phyloP scores from a whole-genome alignment of 345 rosid genomes.

The Crucihimalaya himalaica region DNA sequence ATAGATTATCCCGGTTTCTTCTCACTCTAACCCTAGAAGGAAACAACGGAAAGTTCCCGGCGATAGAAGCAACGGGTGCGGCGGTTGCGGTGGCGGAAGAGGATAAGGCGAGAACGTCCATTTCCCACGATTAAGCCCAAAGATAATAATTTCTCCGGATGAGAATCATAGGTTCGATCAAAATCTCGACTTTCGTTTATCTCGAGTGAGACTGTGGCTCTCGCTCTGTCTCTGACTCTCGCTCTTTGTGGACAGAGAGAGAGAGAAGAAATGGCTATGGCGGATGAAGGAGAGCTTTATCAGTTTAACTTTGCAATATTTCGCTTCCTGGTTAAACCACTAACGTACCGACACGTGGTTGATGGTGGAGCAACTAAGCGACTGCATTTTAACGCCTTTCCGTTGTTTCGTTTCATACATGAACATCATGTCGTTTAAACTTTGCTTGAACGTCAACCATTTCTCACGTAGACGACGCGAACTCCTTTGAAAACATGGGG shows the following conservation, averaged over 20 bases:
- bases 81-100: conserved; percentile 44
- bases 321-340: conserved; percentile 23
- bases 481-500: no score
- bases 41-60: conserved; percentile 28
- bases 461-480: no score
- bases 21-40: conserved; percentile 32
- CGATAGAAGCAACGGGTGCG: conserved; percentile 26
- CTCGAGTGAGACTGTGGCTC: not conserved
- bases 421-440: conserved; percentile 14
- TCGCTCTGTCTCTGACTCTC: conserved; percentile 1
- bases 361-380: conserved; percentile 11
- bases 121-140: conserved; percentile 34
- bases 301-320: conserved; percentile 38
- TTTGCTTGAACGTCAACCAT: no score
- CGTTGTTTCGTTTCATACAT: not conserved
- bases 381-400: not conserved
- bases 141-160: not conserved
- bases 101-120: conserved; percentile 61
- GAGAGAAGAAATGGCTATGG: conserved; percentile 35
- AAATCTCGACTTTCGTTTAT: conserved; percentile 16
- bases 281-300: conserved; percentile 28
- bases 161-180: conserved; percentile 36
- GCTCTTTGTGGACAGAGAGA: conserved; percentile 14
- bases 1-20: conserved; percentile 23
- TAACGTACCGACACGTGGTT: conserved; percentile 35